These are phyloP conservation scores for Aureococcus anophagefferens DNA, from an alignment of 108 stramenopile genomes.

Conservation along the genomic window DNA sequence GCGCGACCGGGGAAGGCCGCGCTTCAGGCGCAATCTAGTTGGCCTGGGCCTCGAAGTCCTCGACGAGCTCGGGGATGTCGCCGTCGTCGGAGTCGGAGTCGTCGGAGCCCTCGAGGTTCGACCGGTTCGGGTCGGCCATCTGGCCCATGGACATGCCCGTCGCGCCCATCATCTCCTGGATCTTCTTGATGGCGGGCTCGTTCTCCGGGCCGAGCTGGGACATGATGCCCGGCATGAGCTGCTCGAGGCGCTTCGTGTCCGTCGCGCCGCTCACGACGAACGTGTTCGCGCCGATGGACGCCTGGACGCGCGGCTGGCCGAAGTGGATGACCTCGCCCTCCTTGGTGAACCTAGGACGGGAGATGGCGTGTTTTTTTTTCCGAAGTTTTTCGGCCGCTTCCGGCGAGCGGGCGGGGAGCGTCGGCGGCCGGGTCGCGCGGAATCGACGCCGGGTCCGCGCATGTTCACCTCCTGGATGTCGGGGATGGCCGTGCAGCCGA, in stretches of 20 bases:
- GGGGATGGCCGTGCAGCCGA: conserved; percentile 89
- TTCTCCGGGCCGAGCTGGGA: conserved; percentile 89
- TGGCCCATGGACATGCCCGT: conserved; percentile 28
- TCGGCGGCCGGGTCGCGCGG: no score
- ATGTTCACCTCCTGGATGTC: conserved; percentile 97
- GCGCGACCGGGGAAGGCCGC: no score
- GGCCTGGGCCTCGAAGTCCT: conserved; percentile 85
- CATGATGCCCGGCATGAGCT: conserved; percentile 86
- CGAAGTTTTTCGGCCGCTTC: no score
- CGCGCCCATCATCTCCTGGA: conserved; percentile 57
- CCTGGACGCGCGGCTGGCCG: conserved; percentile 84
- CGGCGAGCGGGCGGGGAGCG: no score
- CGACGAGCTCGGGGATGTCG: conserved; percentile 88
- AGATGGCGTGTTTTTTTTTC: no score
- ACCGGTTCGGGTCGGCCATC: conserved; percentile 8
- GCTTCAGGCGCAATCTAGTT: no score
- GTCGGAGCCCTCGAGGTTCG: conserved; percentile 25
- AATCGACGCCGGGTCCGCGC: no score
- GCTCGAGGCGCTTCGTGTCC: conserved; percentile 84
- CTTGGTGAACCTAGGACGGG: conserved; percentile 93
- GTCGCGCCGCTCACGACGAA: conserved; percentile 87
- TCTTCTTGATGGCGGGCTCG: conserved; percentile 45
- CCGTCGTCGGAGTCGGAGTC: conserved; percentile 59
- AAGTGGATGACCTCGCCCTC: conserved; percentile 95
- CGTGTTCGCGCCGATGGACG: conserved; percentile 88